Evolutionary conservation across 73 alveolate species (phyloP), one percentile per base, ranked within the genome.

Genomic region (Diophrys appendiculata): DNA sequence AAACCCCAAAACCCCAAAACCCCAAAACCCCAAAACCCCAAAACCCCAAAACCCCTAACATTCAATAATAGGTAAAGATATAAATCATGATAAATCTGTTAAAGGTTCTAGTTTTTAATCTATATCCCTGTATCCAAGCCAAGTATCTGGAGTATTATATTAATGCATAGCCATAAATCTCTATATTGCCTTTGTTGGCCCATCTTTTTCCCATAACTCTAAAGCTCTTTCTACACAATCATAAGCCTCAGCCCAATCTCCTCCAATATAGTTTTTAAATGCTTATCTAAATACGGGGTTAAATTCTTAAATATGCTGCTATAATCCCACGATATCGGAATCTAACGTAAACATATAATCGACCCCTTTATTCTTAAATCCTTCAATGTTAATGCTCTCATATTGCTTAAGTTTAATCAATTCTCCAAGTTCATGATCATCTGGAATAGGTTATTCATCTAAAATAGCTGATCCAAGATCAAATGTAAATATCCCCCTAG

Each of bases 341-440:
- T 89, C 96, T 11, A 89, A 77, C 8, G 96, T 89, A 72, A 89
- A 89, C 96, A 89, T 89, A 80, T 89, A 89, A 74, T 89, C 96
- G 25, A 89, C 96, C 14, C 93, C 96, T 86, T 81, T 84, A 74
- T 89, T 83, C 60, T 86, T 90, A 67, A 89, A 89, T 32, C 88
- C 83, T 70, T 89, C 96, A 0, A 85, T 89, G 65, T 89, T 89
- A 33, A 89, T 89, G 24, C 83, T 24, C 33, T 84, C 93, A 34
- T 78, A 81, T 56, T 89, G 87, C 14, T 53, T 69, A 60, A 85
- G 71, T 54, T 89, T 89, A 31, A 89, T 89, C 30, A 89, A 68
- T 26, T 85, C 88, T 68, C 96, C 96, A n/a, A 73, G 35, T 53
- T 72, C 75, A 73, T 89, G 96, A 68, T 81, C 91, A 33, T 89